Base-by-base conservation (phyloP, 2,329 filamentous ascomycete species). In the Beauveria sp. region DNA sequence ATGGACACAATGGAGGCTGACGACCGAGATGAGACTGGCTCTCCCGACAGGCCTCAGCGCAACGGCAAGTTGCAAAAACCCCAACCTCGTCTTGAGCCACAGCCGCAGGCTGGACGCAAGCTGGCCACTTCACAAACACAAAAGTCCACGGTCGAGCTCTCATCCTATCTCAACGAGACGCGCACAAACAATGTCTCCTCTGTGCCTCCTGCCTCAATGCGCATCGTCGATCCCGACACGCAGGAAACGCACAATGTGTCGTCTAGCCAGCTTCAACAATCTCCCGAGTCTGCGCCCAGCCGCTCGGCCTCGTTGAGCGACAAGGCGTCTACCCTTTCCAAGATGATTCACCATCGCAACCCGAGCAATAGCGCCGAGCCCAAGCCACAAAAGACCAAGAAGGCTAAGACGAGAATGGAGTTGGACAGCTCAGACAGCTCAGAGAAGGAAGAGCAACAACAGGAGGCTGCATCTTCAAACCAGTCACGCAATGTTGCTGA, bases 61-160 rank as follows among this genome's bases (percentile, higher is more conserved):
- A 79, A 83, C 60, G 85, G 83, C 75, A 92, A 91, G 71, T 76
- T 91, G 57, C 88, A 91, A 68, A 92, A 92, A 72, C 81, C 82
- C 60, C 81, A 82, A 61, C 80, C 83, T 1, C 72, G 80, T 54
- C 72, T 68, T 10, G 81, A 83, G 61, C 72, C 77, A 8, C 81
- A 79, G 5, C 75, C 47, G 24, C 48, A 59, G 43, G 22, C 50
- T 3, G 52, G 75, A 22, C 73, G 75, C 30, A 82, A 78, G 66
- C 63, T 72, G 10, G 66, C 67, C 26, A 62, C 67, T 30, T 67
- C 69, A 5, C 63, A 66, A 10, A 64, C 66, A 4, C 70, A 72
- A 44, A 71, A 72, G 51, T 65, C 72, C 5, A 75, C 73, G 37
- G 68, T 75, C 63, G 78, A 81, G 61, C 73, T 78, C 24, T 74